Conservation (phyloP, 345 rosid species). For the Boechera stricta region DNA sequence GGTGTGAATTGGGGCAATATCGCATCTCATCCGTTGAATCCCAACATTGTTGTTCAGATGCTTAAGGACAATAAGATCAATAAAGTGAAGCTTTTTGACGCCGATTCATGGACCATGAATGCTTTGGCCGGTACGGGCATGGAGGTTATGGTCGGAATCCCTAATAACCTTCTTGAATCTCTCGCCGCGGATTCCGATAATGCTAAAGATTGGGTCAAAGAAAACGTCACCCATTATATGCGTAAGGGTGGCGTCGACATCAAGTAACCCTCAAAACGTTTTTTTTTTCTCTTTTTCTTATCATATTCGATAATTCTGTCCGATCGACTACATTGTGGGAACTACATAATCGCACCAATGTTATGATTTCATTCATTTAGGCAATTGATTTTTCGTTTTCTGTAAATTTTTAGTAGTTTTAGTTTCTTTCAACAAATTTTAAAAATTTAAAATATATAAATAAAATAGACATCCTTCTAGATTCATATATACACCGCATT, state of each 20-base stretch:
- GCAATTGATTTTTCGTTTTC: too few species aligned
- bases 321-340: not conserved
- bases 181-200: slow-evolving; percentile 45
- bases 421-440: too few species aligned
- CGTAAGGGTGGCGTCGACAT: slow-evolving; percentile 60
- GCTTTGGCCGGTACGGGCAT: slow-evolving; percentile 61
- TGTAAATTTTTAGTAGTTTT: too few species aligned
- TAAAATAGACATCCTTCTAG: too few species aligned
- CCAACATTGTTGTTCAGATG: slow-evolving; percentile 63
- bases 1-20: slow-evolving; percentile 88
- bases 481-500: too few species aligned
- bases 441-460: too few species aligned
- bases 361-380: too few species aligned
- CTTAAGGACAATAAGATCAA: slow-evolving; percentile 70
- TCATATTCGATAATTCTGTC: not conserved
- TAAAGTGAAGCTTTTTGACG: slow-evolving; percentile 83
- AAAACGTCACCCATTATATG: slow-evolving; percentile 62
- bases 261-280: slow-evolving; percentile 49
- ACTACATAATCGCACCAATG: too few species aligned
- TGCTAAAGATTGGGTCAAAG: slow-evolving; percentile 79
- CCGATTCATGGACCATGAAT: slow-evolving; percentile 59
- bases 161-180: slow-evolving; percentile 57
- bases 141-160: slow-evolving; percentile 85
- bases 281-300: not conserved
- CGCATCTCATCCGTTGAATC: slow-evolving; percentile 66